Conservation (phyloP, 805 yeast species). For the Nakazawaea wyomingensis region DNA sequence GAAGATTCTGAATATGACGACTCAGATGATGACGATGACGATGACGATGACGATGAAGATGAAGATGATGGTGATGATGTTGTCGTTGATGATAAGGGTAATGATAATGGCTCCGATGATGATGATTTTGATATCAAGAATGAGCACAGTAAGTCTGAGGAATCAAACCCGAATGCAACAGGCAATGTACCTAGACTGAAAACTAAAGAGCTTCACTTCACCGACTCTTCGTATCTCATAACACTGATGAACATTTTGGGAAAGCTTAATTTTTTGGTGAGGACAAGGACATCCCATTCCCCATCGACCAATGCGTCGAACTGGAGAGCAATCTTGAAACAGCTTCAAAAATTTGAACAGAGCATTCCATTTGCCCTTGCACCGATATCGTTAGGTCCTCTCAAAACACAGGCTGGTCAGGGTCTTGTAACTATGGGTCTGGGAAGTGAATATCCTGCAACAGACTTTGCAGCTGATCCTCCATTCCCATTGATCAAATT, state of each 20-base stretch:
- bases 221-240: slow-evolving; percentile 9
- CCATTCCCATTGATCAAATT: slow-evolving; percentile 15
- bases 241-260: slow-evolving; percentile 4
- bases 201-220: background rate
- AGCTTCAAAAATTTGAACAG: slow-evolving; percentile 11
- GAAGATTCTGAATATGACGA: slow-evolving; percentile 5
- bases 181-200: background rate
- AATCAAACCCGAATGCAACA: no score
- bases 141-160: no score
- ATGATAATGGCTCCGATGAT: slow-evolving; percentile 1
- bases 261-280: background rate
- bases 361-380: slow-evolving; percentile 11
- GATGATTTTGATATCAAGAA: background rate
- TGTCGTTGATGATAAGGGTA: background rate
- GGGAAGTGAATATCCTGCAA: background rate
- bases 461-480: slow-evolving; percentile 10
- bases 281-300: background rate
- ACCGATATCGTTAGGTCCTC: slow-evolving; percentile 12
- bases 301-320: background rate
- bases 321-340: slow-evolving; percentile 1
- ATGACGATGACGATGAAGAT: background rate
- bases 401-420: slow-evolving; percentile 11
- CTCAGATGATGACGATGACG: slow-evolving; percentile 4
- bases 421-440: slow-evolving; percentile 8
- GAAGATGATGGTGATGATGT: background rate